Base-by-base conservation (phyloP, 2,329 filamentous ascomycete genomes). In the Sporothrix pseudoabietina region DNA sequence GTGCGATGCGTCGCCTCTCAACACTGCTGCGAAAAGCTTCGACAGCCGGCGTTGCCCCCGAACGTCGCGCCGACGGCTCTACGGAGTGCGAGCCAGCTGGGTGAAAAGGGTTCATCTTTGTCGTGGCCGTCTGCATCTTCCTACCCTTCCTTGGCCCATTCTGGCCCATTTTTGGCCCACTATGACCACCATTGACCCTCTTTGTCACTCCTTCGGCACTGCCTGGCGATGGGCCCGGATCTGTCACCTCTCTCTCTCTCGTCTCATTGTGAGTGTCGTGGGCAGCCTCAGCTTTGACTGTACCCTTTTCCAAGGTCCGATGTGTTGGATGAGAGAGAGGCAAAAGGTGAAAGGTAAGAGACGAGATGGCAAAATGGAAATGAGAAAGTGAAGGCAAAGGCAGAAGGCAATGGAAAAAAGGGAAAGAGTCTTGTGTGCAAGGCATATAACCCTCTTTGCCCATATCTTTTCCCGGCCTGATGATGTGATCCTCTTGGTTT, bases 81-180 rank as follows among this genome's bases (percentile, higher is more conserved):
- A 69, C 47, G n/a, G n/a, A n/a, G n/a, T n/a, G n/a, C n/a, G 59
- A n/a, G 70, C 73, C 70, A 74, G 74, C 73, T 75, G 77, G 76
- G 71, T 74, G 76, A 77, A 75, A 75, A 63, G 71, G 54, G 68
- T 26, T 65, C 66, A 52, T 52, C 54, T 71, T 54, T 32, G 47
- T 52, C 55, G 22, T 63, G 63, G 55, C 55, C 73, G 47, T 71
- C 59, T 12, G 65, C 41, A 19, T 69, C 30, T 41, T 39, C 30
- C 57, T 61, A 14, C 9, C 32, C 52, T 16, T 61, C 26, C 8
- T 61, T 35, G 57, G 16, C 30, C 35, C 8, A 10, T 12, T 41
- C 35, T 35, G 57, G 16, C 30, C 35, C 8, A 10, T 12, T 41
- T 16, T 9, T 5, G 12, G 19, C 22, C 26, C 16, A 22, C n/a